Evolutionary conservation across 2,329 filamentous ascomycete genomes (phyloP), one percentile per base, ranked within the genome.

Genomic region (Penicillium griseofulvum): DNA sequence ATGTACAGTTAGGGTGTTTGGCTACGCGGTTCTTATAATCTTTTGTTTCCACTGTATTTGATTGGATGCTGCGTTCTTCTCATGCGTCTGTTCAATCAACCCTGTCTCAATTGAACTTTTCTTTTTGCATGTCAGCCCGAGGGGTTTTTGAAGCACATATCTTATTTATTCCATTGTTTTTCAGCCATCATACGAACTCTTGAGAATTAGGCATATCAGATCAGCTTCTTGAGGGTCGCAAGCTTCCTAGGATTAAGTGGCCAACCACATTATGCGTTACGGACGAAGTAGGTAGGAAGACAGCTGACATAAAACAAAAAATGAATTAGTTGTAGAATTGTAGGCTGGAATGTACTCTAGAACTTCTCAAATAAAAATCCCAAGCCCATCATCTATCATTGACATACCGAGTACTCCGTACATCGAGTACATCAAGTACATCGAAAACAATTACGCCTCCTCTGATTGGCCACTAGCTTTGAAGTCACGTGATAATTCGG

Each of bases 1-100:
- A 65, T 71, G 68, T 71, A 70, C 62, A 70, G 65, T 61, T 67
- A 65, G 42, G 60, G 61, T 66, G 58, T 64, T 69, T 65, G 60
- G 64, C 53, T 60, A 57, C 51, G 58, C 49, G 47, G 54, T 57
- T 60, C 52, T 61, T 58, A 57, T 60, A 61, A 58, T 65, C 58
- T 65, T 62, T 49, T 49, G 56, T 60, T 64, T 61, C 52, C 38
- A 58, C 53, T 62, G 60, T 63, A 63, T 61, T 56, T 60, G 58
- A 56, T 62, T 64, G 57, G n/a, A 54, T 60, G 54, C 39, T 57
- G 60, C 57, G 55, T 49, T 61, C 41, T 52, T 55, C 56, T 52
- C 47, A 39, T 52, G 47, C 16, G 44, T 22, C 47, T 52, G 22
- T 44, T 49, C 39, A 29, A 41, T 51, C 31, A 28, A 38, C 28